Evolutionary conservation across 257 asterid genomes (phyloP), one percentile per base, ranked within the genome.

Genomic region (Phtheirospermum japonicum): DNA sequence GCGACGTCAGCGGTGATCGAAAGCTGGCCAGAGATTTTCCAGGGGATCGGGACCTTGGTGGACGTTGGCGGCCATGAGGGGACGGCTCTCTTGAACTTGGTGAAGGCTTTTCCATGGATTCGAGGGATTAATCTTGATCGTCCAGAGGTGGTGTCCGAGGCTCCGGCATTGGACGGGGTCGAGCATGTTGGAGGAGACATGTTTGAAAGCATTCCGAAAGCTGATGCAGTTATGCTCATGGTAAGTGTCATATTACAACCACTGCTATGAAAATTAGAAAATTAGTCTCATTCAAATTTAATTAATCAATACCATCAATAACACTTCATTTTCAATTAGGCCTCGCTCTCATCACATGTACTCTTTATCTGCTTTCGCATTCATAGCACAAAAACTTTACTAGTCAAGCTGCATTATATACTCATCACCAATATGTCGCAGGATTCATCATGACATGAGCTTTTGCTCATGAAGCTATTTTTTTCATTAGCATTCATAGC

Each of bases 51-150:
- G 0, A 18, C 82, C 0, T 8, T 83, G 80, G 94, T 85, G 58
- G 94, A 85, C 11, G 86, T 85, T 0, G 90, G 90, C 0, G 88
- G 90, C 3, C 86, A 83, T 4, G 73, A 85, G 13, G 90, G 90
- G 6, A 67, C 73, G 18, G 59, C 83, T 1, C 59, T 83, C 0
- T 19, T 70, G 7, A 54, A 59, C n/a, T 49, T 85, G 59, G 70
- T 80, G 6, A 57, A 73, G 43, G 77, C 75, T 0, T 80, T 68
- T 33, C 87, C 90, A 9, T 68, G 71, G 81, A 58, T 79, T 12
- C 62, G 17, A 0, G 86, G 84, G 48, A 73, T 73, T 32, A 54
- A 54, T 46, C 75, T 75, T 16, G 86, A 83, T 61, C 82, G 75
- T 9, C 94, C 94, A 1, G 77, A 79, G 7, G 71, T 83, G 8